Conservation (phyloP, 2,329 filamentous ascomycete genomes). For the Microdochium nivale region DNA sequence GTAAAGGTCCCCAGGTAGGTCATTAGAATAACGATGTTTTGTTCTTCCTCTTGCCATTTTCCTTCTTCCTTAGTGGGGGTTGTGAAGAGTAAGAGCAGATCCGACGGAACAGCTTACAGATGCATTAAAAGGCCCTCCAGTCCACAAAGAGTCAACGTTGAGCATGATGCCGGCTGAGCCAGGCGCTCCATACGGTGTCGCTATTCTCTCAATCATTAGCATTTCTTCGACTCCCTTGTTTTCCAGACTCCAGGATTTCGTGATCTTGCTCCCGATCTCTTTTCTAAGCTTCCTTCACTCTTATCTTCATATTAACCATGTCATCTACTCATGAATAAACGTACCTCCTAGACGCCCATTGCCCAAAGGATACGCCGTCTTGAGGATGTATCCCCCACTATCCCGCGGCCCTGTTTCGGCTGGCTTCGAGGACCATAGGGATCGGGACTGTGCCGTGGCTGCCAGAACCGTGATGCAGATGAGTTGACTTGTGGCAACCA, state of each 20-base stretch:
- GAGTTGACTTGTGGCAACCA: background rate
- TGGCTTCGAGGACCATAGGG: conserved; percentile 10
- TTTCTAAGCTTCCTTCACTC: too few relatives aligned
- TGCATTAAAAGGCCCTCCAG: conserved; percentile 37
- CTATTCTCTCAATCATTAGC: conserved; percentile 8
- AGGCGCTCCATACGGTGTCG: conserved; percentile 32
- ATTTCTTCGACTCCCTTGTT: too few relatives aligned
- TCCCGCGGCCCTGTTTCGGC: conserved; percentile 8
- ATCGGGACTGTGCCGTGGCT: conserved; percentile 5
- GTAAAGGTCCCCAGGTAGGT: background rate
- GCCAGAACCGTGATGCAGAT: background rate
- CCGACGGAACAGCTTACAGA: conserved; percentile 15
- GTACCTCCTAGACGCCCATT: conserved; percentile 37
- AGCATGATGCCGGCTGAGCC: conserved; percentile 31
- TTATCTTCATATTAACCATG: too few relatives aligned
- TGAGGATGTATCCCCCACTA: conserved; percentile 17
- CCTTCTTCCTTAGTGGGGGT: too few relatives aligned
- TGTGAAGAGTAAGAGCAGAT: conserved; percentile 1
- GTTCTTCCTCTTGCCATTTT: too few relatives aligned
- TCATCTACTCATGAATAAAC: background rate
- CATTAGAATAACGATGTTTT: too few relatives aligned
- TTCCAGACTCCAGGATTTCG: too few relatives aligned
- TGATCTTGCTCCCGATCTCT: too few relatives aligned
- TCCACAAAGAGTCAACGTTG: conserved; percentile 41
- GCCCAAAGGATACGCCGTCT: conserved; percentile 33